These are phyloP conservation scores for Dioscorea zingiberensis DNA, from an alignment of 106 monocot genomes.

Conservation along the genomic window DNA sequence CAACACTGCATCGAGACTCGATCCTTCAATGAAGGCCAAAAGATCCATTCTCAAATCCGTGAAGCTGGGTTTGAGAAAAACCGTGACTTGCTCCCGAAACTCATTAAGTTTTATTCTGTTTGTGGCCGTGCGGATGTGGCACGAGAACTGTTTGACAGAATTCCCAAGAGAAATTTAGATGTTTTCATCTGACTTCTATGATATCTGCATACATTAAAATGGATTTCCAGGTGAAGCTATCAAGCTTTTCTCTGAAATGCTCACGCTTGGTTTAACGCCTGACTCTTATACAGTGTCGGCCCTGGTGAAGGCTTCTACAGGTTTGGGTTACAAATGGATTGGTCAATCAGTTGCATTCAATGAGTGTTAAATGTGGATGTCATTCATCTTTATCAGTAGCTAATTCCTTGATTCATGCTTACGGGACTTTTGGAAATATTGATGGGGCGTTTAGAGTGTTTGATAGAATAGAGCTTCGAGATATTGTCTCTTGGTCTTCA, in stretches of 20 bases:
- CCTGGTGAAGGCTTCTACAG: constrained; percentile 24
- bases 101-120: constrained; percentile 27
- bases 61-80: constrained; percentile 39
- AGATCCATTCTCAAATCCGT: constrained; percentile 27
- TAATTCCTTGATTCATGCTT: constrained; percentile 44
- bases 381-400: constrained; percentile 19
- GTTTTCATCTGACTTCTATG: constrained; percentile 25
- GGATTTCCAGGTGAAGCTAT: constrained; percentile 1
- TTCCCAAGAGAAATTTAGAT: constrained; percentile 16
- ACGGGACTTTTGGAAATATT: constrained; percentile 22
- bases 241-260: constrained; percentile 24
- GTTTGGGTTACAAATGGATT: constrained; percentile 7
- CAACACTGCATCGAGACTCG: constrained; percentile 33
- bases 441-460: constrained; percentile 18
- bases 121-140: constrained; percentile 22
- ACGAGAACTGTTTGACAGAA: constrained; percentile 31
- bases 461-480: constrained; percentile 17
- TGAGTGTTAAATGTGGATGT: constrained; percentile 17
- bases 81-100: constrained; percentile 30
- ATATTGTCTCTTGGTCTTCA: constrained; percentile 40
- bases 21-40: constrained; percentile 23
- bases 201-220: constrained; percentile 17
- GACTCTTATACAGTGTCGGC: constrained; percentile 32
- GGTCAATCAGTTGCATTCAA: constrained; percentile 25
- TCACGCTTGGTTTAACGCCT: constrained; percentile 13